Evolutionary conservation across 2,329 filamentous ascomycete species (phyloP).

Genomic region (Elsinoe perseae): DNA sequence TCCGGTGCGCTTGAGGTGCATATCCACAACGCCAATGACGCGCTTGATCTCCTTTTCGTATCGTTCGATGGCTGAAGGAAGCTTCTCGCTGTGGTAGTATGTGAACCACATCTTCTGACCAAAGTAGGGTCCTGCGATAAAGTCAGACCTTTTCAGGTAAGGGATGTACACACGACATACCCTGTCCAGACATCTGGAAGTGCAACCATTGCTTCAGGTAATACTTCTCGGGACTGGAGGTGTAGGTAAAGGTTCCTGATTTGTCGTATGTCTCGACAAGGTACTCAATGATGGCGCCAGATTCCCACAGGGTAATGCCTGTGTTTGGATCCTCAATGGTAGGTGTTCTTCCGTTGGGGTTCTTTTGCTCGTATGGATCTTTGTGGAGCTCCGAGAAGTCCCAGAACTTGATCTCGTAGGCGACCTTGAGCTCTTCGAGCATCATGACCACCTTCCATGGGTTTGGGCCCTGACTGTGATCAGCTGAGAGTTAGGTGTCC

Average conservation of each 20-base stretch:
- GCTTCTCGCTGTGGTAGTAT: constrained; percentile 34
- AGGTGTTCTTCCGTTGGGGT: constrained; percentile 39
- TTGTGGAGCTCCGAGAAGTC: constrained; percentile 36
- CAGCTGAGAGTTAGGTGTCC: background rate
- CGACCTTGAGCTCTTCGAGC: constrained; percentile 38
- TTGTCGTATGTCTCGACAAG: constrained; percentile 39
- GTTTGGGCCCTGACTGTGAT: constrained; percentile 30
- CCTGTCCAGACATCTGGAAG: constrained; percentile 12
- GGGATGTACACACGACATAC: background rate
- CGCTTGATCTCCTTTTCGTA: constrained; percentile 43
- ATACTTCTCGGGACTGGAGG: constrained; percentile 30
- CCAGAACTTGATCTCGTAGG: constrained; percentile 33
- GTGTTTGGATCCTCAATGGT: constrained; percentile 43
- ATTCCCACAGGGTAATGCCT: constrained; percentile 34
- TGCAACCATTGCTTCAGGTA: constrained; percentile 34
- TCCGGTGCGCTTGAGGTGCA: constrained; percentile 28
- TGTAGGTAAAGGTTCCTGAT: constrained; percentile 36
- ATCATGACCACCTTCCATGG: constrained; percentile 41
- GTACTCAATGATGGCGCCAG: constrained; percentile 27
- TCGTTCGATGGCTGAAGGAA: constrained; percentile 39
- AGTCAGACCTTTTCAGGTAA: constrained; percentile 10
- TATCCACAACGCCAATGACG: constrained; percentile 41
- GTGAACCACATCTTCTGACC: constrained; percentile 37
- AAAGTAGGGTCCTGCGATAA: constrained; percentile 40
- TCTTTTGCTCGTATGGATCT: constrained; percentile 32